These are phyloP conservation scores for Candida coquimbonensis DNA, from an alignment of 805 yeast species.

Conservation along the genomic window DNA sequence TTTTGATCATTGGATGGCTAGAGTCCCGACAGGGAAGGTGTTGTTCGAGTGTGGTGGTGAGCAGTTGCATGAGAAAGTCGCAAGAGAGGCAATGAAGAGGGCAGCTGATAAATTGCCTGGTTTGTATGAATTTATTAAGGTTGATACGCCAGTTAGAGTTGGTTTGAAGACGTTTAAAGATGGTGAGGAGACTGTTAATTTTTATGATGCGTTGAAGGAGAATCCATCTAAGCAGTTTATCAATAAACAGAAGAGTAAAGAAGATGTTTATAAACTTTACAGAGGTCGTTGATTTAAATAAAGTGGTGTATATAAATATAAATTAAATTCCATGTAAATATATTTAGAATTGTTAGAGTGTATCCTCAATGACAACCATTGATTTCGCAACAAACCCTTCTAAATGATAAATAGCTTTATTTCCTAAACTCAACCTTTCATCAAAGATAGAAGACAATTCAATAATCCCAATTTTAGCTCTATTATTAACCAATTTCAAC, in stretches of 20 bases:
- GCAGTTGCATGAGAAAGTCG: conserved; percentile 78
- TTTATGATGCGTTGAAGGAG: conserved; percentile 43
- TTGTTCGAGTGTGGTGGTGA: conserved; percentile 77
- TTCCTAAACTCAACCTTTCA: conserved; percentile 80
- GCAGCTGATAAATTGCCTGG: conserved; percentile 94
- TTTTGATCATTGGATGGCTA: conserved; percentile 93
- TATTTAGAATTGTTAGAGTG: not conserved
- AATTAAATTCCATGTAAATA: too few species aligned
- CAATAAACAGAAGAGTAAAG: conserved; percentile 44
- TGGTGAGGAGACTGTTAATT: conserved; percentile 39
- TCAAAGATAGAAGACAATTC: conserved; percentile 64
- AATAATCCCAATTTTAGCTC: conserved; percentile 40
- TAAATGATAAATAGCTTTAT: conserved; percentile 85
- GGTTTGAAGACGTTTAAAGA: conserved; percentile 54
- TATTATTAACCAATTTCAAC: conserved; percentile 24
- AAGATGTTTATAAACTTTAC: conserved; percentile 48
- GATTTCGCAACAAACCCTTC: conserved; percentile 90
- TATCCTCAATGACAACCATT: conserved; percentile 65
- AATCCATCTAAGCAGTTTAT: conserved; percentile 62
- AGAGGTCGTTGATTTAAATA: conserved; percentile 61
- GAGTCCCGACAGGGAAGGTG: conserved; percentile 94
- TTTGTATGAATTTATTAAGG: conserved; percentile 73
- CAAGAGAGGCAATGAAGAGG: conserved; percentile 82
- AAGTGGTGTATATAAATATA: too few species aligned
- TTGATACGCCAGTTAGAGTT: conserved; percentile 58